A percentile compares a stretch with the other conserved stretches of the same genome.
These are phyloP conservation scores for Aspergillaceae sp. DNA, from an alignment of 2,329 filamentous ascomycete genomes.

Conservation along the genomic window DNA sequence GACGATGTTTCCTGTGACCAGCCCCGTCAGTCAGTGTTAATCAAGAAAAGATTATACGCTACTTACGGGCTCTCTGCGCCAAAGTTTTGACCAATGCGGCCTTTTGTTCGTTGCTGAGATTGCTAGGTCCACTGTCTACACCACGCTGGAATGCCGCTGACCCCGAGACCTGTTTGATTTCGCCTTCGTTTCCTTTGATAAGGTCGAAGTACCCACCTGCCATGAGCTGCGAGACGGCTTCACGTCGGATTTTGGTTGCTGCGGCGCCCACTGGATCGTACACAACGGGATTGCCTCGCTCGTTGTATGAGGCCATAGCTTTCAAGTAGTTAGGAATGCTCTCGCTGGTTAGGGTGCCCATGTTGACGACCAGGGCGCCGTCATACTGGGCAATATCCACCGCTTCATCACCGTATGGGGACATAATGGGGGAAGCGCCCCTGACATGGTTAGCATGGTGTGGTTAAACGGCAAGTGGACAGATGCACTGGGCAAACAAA, in stretches of 20 bases:
- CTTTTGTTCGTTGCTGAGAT: conserved; percentile 46
- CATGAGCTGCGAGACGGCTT: conserved; percentile 63
- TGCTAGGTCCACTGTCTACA: conserved; percentile 65
- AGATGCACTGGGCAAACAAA: background rate
- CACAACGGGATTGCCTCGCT: conserved; percentile 63
- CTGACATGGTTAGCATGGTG: conserved; percentile 20
- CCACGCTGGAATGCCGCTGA: conserved; percentile 60
- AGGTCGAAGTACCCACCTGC: conserved; percentile 68
- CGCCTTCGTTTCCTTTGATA: conserved; percentile 90
- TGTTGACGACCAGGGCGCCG: conserved; percentile 80
- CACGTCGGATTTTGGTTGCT: conserved; percentile 64
- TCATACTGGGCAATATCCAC: conserved; percentile 67
- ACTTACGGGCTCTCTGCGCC: conserved; percentile 53
- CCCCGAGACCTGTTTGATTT: conserved; percentile 67
- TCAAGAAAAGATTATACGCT: background rate
- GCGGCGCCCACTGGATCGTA: conserved; percentile 88
- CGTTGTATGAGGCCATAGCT: conserved; percentile 75
- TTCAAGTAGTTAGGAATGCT: conserved; percentile 62
- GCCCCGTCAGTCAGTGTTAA: conserved; percentile 1
- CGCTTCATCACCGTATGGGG: conserved; percentile 76
- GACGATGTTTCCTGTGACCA: conserved; percentile 49
- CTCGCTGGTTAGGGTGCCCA: conserved; percentile 80
- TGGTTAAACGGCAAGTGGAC: too few species aligned
- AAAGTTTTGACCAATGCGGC: conserved; percentile 56
- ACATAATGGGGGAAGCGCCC: conserved; percentile 90